Percentiles rank a stretch among this genome's conserved stretches.
These are phyloP conservation scores for Ogataea hybrid DNA, from an alignment of 1,139 yeast genomes.

Conservation along the genomic window DNA sequence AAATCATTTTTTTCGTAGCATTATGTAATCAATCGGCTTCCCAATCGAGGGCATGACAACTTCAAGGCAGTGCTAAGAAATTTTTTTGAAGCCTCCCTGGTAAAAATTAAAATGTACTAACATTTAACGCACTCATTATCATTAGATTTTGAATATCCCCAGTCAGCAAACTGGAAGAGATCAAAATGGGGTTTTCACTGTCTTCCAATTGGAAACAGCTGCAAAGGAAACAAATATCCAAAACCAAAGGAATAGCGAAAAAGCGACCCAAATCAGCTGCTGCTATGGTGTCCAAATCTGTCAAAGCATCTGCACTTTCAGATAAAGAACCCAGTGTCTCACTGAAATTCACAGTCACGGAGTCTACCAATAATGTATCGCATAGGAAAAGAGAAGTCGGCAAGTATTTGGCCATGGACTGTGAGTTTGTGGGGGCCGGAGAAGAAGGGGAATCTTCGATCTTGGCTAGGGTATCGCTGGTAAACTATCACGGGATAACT, in stretches of 20 bases:
- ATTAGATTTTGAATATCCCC: too few species aligned
- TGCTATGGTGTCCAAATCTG: neutral
- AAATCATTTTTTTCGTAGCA: too few species aligned
- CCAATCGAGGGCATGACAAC: neutral
- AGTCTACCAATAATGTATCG: neutral
- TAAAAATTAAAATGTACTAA: too few species aligned
- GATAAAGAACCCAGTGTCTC: too few species aligned
- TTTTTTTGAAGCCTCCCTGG: neutral
- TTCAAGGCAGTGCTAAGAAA: constrained; percentile 5
- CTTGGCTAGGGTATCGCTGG: too few species aligned
- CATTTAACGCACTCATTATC: too few species aligned
- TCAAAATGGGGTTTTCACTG: constrained; percentile 1
- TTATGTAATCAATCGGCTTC: too few species aligned
- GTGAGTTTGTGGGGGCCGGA: constrained; percentile 98
- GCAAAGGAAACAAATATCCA: constrained; percentile 14
- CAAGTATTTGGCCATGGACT: constrained; percentile 77
- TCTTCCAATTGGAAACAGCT: constrained; percentile 15
- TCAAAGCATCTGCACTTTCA: too few species aligned
- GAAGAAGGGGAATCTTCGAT: too few species aligned
- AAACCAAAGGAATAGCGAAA: constrained; percentile 19
- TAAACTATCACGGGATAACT: too few species aligned
- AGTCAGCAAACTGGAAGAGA: neutral
- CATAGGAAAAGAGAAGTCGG: constrained; percentile 46
- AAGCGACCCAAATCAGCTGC: constrained; percentile 1
- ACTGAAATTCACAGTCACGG: too few species aligned